These are phyloP conservation scores for Nissolia schottii DNA, from an alignment of 306 rosid species.

Conservation along the genomic window DNA sequence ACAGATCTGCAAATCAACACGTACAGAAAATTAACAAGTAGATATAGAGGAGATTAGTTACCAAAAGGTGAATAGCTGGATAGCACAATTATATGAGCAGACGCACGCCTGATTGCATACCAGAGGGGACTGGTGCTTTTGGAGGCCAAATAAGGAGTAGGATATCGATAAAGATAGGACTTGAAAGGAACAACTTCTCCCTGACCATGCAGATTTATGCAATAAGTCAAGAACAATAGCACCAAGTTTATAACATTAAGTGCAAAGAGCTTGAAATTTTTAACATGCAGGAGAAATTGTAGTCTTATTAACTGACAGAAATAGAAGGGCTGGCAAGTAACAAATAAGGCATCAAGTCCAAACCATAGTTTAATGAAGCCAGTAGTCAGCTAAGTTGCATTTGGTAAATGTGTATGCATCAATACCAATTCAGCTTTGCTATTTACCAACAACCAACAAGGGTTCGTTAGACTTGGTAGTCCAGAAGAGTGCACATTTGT, in stretches of 20 bases:
- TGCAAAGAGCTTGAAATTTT: neutral
- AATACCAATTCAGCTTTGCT: neutral
- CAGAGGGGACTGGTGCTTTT: conserved; percentile 86
- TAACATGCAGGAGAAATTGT: neutral
- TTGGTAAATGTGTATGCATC: neutral
- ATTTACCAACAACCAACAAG: neutral
- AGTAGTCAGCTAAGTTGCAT: neutral
- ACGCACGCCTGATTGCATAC: conserved; percentile 94
- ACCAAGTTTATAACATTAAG: neutral
- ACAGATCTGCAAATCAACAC: neutral
- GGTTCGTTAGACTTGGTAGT: neutral
- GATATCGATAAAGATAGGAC: conserved; percentile 62
- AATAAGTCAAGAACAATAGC: conserved; percentile 2
- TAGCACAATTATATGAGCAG: conserved; percentile 89
- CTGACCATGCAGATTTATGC: conserved; percentile 36
- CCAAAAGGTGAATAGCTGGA: conserved; percentile 94
- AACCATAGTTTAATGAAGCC: neutral
- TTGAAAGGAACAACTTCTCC: conserved; percentile 89
- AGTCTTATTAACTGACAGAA: neutral
- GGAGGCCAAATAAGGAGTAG: conserved; percentile 79
- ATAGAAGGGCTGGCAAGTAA: conserved; percentile 4
- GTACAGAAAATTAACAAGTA: conserved; percentile 13
- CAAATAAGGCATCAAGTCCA: neutral
- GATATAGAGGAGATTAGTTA: conserved; percentile 32
- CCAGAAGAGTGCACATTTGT: neutral